These are phyloP conservation scores for Sechiopsis laciniata DNA, from an alignment of 306 rosid genomes.

Conservation along the genomic window DNA sequence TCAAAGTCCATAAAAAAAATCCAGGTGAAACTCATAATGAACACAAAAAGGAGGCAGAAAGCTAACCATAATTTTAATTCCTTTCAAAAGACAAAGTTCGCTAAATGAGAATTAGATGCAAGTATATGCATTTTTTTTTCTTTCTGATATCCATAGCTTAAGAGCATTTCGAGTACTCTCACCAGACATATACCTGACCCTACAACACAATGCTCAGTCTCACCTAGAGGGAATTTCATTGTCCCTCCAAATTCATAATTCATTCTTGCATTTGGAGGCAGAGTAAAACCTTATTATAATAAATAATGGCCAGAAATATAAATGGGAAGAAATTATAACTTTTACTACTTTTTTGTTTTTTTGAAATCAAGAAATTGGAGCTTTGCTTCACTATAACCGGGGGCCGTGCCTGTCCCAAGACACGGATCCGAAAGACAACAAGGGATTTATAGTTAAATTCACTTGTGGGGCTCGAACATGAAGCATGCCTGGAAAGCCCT, in stretches of 20 bases:
- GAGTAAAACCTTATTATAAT: background rate
- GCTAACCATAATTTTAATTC: background rate
- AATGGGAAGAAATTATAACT: background rate
- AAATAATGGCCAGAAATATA: background rate
- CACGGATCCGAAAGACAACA: no score
- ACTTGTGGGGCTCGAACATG: no score
- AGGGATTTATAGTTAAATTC: no score
- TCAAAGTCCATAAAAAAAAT: background rate
- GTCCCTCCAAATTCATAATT: background rate
- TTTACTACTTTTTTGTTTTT: background rate
- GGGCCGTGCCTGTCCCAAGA: no score
- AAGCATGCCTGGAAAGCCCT: no score
- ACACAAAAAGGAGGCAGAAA: background rate
- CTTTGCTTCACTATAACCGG: no score
- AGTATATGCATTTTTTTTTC: no score
- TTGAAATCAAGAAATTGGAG: no score
- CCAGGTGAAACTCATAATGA: background rate
- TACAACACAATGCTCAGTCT: background rate
- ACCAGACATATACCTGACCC: no score
- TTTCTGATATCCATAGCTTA: no score
- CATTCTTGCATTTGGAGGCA: slow-evolving; percentile 1
- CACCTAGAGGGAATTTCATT: background rate
- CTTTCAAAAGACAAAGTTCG: background rate
- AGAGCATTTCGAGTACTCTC: no score
- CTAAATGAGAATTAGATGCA: background rate